A percentile compares a stretch with the other conserved stretches of the same genome.
These are phyloP conservation scores for Asterophora lycoperdoides DNA, from an alignment of 768 basidiomycete species.

Conservation along the genomic window DNA sequence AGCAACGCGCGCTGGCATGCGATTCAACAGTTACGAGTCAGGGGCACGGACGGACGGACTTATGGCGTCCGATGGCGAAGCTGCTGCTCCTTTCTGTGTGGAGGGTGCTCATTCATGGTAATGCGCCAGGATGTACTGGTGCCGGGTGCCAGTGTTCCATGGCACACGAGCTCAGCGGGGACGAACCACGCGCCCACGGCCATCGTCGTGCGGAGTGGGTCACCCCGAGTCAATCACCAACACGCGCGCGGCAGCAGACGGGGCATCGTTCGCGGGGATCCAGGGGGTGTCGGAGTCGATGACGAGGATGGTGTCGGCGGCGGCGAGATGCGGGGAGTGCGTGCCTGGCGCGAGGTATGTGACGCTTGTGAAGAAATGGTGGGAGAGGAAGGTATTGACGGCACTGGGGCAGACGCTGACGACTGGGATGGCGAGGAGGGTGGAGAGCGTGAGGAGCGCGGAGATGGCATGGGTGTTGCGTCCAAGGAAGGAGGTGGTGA, in stretches of 20 bases:
- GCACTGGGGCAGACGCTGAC: conserved; percentile 46
- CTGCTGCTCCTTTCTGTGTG: too few relatives aligned
- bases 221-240: conserved; percentile 60
- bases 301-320: conserved; percentile 60
- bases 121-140: too few relatives aligned
- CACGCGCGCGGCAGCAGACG: conserved; percentile 40
- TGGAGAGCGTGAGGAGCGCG: conserved; percentile 45
- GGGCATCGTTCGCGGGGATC: conserved; percentile 48
- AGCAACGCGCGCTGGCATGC: too few relatives aligned
- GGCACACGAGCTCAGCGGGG: too few relatives aligned
- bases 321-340: conserved; percentile 43
- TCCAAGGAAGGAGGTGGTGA: conserved; percentile 60
- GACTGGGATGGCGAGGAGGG: too few relatives aligned
- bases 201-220: too few relatives aligned
- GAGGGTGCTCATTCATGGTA: too few relatives aligned
- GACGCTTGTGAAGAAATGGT: conserved; percentile 49
- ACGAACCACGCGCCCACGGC: too few relatives aligned
- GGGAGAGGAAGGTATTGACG: conserved; percentile 52
- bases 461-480: conserved; percentile 46
- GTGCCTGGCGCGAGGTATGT: conserved; percentile 44
- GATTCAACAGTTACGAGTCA: too few relatives aligned
- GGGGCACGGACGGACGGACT: too few relatives aligned
- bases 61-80: too few relatives aligned
- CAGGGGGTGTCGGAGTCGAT: conserved; percentile 67
- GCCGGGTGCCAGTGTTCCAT: too few relatives aligned